Evolutionary conservation across 2,329 filamentous ascomycete species (phyloP), one percentile per base, ranked within the genome.

Genomic region (Cladobotryum protrusum): DNA sequence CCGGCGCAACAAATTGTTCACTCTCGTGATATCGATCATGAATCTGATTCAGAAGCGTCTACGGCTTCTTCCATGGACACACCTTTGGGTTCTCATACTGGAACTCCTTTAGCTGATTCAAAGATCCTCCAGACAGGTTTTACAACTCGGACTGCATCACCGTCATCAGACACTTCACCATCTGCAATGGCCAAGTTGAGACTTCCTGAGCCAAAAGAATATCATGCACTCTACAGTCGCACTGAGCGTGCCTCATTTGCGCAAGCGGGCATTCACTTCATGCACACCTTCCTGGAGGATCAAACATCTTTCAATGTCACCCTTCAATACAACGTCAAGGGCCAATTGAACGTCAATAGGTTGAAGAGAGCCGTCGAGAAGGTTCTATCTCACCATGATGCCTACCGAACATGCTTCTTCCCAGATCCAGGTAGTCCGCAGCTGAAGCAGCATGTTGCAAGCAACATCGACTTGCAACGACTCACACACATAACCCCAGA

Each of bases 371-470:
- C 42, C 18, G 17, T 44, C 5, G 19, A 44, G 14, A 44, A 33
- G 19, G 32, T 20, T n/a, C 20, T 44, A n/a, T 14, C 20, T n/a
- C 42, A 18, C 7, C 42, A 44, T 13, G 42, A 32, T 33, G 15
- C 42, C 11, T 44, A 44, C 7, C 42, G 32, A 18, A 44, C 42
- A 15, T 44, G 42, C n/a, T 44, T 44, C 24, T 44, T 44, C 17
- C 18, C 42, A n/a, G 20, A 44, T 20, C 20, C 19, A 34, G 42
- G 42, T n/a, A 44, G 42, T 15, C 24, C 19, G 13, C 12, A 34
- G 24, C 42, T 32, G 20, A 29, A 44, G 14, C 42, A 44, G 14
- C 42, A 44, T 15, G 42, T 44, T n/a, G 42, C 17, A 15, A 24
- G 17, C n/a, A 44, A 44, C 17, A 15, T 18, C 42, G 32, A 34